A percentile compares a stretch with the other conserved stretches of the same genome.
phyloP scores from a whole-genome alignment of 148 eudicot species.

The Tetragonia tetragonoides region DNA sequence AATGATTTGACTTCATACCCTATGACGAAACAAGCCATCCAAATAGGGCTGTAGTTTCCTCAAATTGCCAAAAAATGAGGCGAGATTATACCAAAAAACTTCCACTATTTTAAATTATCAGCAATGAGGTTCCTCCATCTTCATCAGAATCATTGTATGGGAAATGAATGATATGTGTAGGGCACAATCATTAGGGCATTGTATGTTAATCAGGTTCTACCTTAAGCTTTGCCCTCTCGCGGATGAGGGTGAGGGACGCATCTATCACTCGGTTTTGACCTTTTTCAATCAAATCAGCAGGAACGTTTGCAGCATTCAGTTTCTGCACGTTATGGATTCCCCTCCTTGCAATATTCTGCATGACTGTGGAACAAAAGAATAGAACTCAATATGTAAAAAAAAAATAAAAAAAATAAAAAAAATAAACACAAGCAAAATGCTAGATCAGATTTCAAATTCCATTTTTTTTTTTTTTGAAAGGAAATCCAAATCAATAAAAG shows the following conservation, averaged over 20 bases:
- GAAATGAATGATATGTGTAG: background rate
- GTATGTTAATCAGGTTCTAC: conserved; percentile 24
- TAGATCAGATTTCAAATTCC: background rate
- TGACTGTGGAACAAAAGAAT: conserved; percentile 29
- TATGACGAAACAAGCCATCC: conserved; percentile 2
- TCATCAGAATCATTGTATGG: too few species aligned
- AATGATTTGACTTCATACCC: background rate
- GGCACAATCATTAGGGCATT: background rate
- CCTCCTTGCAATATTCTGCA: conserved; percentile 57
- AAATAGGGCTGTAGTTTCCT: too few species aligned
- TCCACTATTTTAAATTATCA: background rate
- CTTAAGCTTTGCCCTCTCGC: conserved; percentile 96
- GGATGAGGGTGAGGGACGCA: conserved; percentile 94
- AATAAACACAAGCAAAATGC: background rate
- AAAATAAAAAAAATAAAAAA: background rate
- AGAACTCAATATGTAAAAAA: background rate
- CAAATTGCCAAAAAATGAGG: background rate
- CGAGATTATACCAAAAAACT: background rate
- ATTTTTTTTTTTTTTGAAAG: background rate
- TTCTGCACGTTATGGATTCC: conserved; percentile 68
- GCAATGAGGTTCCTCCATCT: background rate
- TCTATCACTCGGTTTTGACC: conserved; percentile 91
- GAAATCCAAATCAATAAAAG: background rate
- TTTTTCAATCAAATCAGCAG: conserved; percentile 62
- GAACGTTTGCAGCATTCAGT: conserved; percentile 64